A percentile compares a stretch with the other conserved stretches of the same genome.
phyloP scores from a whole-genome alignment of 805 yeast genomes.

The Dipodascus geniculatus region DNA sequence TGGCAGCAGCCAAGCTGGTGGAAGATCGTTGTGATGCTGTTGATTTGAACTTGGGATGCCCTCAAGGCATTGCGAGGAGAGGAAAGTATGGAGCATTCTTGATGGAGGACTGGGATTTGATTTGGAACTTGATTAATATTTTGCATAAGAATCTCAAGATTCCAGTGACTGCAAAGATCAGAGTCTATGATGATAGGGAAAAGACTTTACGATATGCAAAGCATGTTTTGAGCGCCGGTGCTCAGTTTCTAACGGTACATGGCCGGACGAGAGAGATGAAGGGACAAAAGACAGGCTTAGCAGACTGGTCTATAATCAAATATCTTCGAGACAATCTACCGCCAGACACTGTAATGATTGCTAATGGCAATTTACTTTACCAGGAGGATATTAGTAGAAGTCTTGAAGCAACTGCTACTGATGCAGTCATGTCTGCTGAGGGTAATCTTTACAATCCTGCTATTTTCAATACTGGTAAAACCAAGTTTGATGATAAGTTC shows the following conservation, averaged over 20 bases:
- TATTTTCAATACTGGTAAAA: constrained; percentile 39
- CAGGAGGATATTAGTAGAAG: constrained; percentile 75
- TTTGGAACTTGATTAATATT: constrained; percentile 55
- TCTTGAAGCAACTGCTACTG: constrained; percentile 50
- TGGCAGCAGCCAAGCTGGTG: constrained; percentile 71
- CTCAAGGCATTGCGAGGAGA: constrained; percentile 91
- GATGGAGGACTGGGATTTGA: constrained; percentile 94
- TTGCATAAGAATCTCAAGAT: constrained; percentile 64
- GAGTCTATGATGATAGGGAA: constrained; percentile 76
- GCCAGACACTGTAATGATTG: constrained; percentile 80
- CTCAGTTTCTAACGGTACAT: constrained; percentile 88
- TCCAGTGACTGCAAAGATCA: constrained; percentile 92
- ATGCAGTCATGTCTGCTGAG: constrained; percentile 96
- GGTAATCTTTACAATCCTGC: constrained; percentile 93
- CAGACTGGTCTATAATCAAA: constrained; percentile 77
- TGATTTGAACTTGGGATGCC: constrained; percentile 92
- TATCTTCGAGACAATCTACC: constrained; percentile 66
- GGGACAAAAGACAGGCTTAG: constrained; percentile 91
- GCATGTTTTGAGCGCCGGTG: constrained; percentile 86
- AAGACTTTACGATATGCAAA: constrained; percentile 79
- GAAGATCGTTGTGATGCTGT: constrained; percentile 88
- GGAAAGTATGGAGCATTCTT: constrained; percentile 93
- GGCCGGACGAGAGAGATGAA: constrained; percentile 96
- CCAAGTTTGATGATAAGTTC: constrained; percentile 43
- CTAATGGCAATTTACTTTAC: constrained; percentile 91